These are phyloP conservation scores for Malus sylvestris DNA, from an alignment of 306 rosid species.

Conservation along the genomic window DNA sequence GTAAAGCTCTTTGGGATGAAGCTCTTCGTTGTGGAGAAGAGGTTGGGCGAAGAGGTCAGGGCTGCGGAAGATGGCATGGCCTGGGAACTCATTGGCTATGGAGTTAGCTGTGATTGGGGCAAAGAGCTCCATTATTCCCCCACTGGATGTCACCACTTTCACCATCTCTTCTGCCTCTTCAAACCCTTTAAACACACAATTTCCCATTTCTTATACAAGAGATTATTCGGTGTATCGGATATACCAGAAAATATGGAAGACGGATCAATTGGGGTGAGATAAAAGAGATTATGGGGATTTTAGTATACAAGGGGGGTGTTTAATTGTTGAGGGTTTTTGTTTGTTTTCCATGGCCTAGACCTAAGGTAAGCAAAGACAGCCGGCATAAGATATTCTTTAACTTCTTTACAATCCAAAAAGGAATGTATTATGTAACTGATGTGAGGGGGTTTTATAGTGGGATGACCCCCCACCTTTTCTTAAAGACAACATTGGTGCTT, in stretches of 20 bases:
- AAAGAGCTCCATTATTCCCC: slow-evolving; percentile 67
- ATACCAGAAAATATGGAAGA: not conserved
- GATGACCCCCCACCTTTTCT: slow-evolving; percentile 31
- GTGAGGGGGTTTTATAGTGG: slow-evolving; percentile 14
- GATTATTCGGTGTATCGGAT: not conserved
- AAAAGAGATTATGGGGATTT: not conserved
- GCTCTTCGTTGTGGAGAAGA: slow-evolving; percentile 49
- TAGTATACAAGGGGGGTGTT: not conserved
- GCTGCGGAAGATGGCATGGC: slow-evolving; percentile 56
- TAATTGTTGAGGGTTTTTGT: not conserved
- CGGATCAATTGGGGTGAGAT: not conserved
- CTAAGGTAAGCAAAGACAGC: slow-evolving; percentile 12
- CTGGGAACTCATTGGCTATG: slow-evolving; percentile 58
- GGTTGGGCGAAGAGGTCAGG: slow-evolving; percentile 38
- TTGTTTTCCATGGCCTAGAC: slow-evolving; percentile 1
- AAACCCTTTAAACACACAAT: slow-evolving; percentile 56
- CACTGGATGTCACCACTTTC: slow-evolving; percentile 54
- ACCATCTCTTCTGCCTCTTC: slow-evolving; percentile 27
- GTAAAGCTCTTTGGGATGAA: slow-evolving; percentile 44
- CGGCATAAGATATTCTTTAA: slow-evolving; percentile 56
- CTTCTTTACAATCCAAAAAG: slow-evolving; percentile 26
- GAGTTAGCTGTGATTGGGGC: slow-evolving; percentile 50
- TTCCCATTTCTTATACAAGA: slow-evolving; percentile 42
- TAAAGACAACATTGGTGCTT: not conserved
- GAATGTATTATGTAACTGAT: slow-evolving; percentile 1